phyloP scores from a whole-genome alignment of 306 rosid genomes.

The Styphnolobium japonicum region DNA sequence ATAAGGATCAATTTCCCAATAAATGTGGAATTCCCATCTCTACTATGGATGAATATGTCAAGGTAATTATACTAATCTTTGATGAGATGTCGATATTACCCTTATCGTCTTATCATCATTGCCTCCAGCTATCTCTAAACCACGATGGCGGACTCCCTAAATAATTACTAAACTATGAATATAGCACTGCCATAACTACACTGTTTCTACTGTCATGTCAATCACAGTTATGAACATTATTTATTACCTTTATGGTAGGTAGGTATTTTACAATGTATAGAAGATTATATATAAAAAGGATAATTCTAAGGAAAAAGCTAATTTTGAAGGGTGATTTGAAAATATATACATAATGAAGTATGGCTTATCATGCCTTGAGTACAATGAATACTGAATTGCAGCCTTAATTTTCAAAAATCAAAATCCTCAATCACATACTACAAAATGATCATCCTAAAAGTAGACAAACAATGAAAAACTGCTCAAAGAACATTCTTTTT shows the following conservation, averaged over 20 bases:
- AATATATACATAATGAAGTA: background rate
- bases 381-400: background rate
- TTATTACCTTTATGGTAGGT: too few species aligned
- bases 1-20: too few species aligned
- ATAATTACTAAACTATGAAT: too few species aligned
- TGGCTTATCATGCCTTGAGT: background rate
- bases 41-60: too few species aligned
- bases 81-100: too few species aligned
- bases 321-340: background rate
- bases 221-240: background rate
- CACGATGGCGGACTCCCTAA: too few species aligned
- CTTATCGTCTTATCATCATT: too few species aligned
- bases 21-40: too few species aligned
- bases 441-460: background rate
- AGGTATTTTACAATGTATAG: background rate
- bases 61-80: too few species aligned
- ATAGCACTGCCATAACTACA: background rate
- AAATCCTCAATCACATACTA: background rate
- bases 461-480: background rate
- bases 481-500: background rate
- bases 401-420: background rate
- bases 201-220: background rate
- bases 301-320: background rate
- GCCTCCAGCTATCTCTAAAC: too few species aligned
- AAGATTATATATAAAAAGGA: background rate